A percentile compares a stretch with the other conserved stretches of the same genome.
These are phyloP conservation scores for Daldinia caldariorum DNA, from an alignment of 495 filamentous ascomycete species.

Conservation along the genomic window DNA sequence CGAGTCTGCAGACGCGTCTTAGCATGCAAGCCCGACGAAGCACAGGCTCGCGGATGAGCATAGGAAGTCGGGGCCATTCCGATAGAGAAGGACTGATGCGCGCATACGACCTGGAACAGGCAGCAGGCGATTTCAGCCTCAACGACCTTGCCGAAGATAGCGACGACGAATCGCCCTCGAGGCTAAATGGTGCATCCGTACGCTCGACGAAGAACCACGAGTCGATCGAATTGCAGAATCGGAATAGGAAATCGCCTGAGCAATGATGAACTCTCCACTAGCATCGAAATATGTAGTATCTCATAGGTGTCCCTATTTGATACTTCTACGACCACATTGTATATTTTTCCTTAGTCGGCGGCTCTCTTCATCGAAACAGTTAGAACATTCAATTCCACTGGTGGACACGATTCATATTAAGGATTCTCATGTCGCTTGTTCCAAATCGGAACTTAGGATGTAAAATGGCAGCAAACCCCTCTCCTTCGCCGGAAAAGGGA, in stretches of 20 bases:
- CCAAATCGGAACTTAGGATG: slow-evolving; percentile 40
- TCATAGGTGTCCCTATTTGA: slow-evolving; percentile 10
- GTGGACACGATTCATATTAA: slow-evolving; percentile 46
- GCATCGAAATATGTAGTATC: slow-evolving; percentile 8
- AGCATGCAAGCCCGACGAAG: slow-evolving; percentile 88
- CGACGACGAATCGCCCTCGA: slow-evolving; percentile 62
- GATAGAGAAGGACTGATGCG: slow-evolving; percentile 85
- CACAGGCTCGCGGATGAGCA: slow-evolving; percentile 61
- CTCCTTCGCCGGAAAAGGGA: slow-evolving; percentile 9
- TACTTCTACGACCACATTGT: slow-evolving; percentile 44
- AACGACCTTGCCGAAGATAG: slow-evolving; percentile 75
- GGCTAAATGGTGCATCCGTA: slow-evolving; percentile 43
- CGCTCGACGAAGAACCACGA: slow-evolving; percentile 45
- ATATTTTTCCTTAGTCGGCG: slow-evolving; percentile 41
- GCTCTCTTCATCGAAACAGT: slow-evolving; percentile 33
- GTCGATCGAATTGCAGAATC: slow-evolving; percentile 56
- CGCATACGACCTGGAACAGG: slow-evolving; percentile 80
- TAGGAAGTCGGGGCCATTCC: slow-evolving; percentile 66
- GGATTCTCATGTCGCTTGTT: slow-evolving; percentile 41
- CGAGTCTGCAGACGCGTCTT: slow-evolving; percentile 85
- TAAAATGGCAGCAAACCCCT: slow-evolving; percentile 28
- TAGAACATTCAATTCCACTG: slow-evolving; percentile 43
- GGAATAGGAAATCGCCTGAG: slow-evolving; percentile 51
- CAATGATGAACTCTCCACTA: slow-evolving; percentile 29
- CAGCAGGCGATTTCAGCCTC: slow-evolving; percentile 65